These are phyloP conservation scores for Apiotrichum mycotoxinovorans DNA, from an alignment of 1,284 basidiomycete species.

Conservation along the genomic window DNA sequence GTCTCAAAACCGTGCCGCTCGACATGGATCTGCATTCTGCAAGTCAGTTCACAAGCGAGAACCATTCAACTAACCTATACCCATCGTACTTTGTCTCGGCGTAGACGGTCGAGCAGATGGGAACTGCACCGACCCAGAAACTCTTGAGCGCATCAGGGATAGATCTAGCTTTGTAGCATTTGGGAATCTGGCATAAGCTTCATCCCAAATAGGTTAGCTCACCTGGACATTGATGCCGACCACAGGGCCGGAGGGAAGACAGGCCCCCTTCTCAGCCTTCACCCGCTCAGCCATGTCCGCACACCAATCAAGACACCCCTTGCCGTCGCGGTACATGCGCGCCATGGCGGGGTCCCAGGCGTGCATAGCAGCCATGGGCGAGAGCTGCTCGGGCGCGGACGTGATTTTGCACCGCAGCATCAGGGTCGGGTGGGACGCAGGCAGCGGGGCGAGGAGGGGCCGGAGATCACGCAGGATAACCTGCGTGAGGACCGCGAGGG, in stretches of 20 bases:
- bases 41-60: background rate
- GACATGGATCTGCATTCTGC: conserved; percentile 72
- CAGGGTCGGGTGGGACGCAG: conserved; percentile 39
- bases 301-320: conserved; percentile 61
- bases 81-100: conserved; percentile 90
- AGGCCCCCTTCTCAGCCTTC: conserved; percentile 13
- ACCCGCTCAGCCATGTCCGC: conserved; percentile 55
- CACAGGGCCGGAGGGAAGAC: conserved; percentile 37
- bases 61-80: conserved; percentile 57
- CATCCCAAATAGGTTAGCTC: conserved; percentile 9
- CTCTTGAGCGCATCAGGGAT: conserved; percentile 58
- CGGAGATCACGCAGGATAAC: conserved; percentile 79
- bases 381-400: conserved; percentile 54
- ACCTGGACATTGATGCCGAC: conserved; percentile 61
- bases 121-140: conserved; percentile 40
- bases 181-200: conserved; percentile 62
- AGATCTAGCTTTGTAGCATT: conserved; percentile 66
- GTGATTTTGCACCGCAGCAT: conserved; percentile 34
- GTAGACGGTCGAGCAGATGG: conserved; percentile 55
- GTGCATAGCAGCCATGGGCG: conserved; percentile 62
- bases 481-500: conserved; percentile 67
- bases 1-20: conserved; percentile 52
- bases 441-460: conserved; percentile 67
- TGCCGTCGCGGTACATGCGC: conserved; percentile 56
- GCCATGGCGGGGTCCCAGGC: conserved; percentile 67